Evolutionary conservation across 306 rosid genomes (phyloP).

Genomic region (Acacia acuminata): DNA sequence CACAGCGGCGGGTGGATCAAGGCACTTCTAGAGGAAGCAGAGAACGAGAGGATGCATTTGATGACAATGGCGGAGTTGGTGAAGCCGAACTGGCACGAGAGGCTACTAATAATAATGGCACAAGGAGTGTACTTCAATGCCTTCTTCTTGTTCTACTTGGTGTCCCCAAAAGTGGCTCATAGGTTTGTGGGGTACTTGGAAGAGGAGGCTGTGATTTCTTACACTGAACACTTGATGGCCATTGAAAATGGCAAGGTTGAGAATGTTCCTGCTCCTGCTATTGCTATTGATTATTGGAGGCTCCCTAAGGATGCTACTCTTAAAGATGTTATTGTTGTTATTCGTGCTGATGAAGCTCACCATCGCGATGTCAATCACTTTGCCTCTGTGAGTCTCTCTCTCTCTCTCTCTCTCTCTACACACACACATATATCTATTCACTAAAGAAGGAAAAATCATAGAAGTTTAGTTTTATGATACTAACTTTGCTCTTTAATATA

Average conservation of each 20-base stretch:
- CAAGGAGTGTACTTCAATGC: constrained; percentile 87
- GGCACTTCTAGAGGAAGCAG: constrained; percentile 83
- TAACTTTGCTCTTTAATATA: no score
- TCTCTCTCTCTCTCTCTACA: no score
- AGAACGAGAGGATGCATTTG: constrained; percentile 86
- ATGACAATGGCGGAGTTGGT: constrained; percentile 85
- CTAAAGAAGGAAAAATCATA: no score
- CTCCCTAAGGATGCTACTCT: constrained; percentile 70
- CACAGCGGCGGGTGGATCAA: constrained; percentile 83
- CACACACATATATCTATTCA: no score
- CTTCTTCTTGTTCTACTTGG: constrained; percentile 56
- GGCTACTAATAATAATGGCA: constrained; percentile 61
- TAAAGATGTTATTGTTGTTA: constrained; percentile 66
- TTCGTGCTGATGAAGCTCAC: constrained; percentile 91
- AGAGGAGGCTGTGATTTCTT: constrained; percentile 74
- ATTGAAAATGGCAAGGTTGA: constrained; percentile 62
- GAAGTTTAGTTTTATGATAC: no score
- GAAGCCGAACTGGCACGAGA: constrained; percentile 74
- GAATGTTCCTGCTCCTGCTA: constrained; percentile 75
- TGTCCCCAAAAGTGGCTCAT: constrained; percentile 70
- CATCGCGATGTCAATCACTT: constrained; percentile 82
- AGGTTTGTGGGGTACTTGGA: constrained; percentile 78
- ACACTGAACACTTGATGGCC: constrained; percentile 60
- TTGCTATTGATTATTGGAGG: constrained; percentile 84
- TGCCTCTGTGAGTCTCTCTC: constrained; percentile 58